phyloP scores from a whole-genome alignment of 1,284 basidiomycete species.

The Boletus smithii region DNA sequence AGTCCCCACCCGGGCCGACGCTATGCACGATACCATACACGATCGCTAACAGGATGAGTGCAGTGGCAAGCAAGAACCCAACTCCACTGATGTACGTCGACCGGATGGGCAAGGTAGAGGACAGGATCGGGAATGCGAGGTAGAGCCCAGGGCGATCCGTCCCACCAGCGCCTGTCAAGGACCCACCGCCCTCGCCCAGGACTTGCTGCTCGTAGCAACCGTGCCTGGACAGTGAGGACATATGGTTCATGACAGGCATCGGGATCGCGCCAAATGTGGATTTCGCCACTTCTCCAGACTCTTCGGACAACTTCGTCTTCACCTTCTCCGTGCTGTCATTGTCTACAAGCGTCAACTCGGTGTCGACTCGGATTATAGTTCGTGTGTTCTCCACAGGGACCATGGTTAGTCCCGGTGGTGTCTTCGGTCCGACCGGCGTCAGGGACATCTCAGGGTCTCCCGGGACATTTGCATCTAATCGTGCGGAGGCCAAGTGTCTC shows the following conservation, averaged over 20 bases:
- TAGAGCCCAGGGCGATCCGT: background rate
- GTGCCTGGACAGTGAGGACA: slow-evolving; percentile 15
- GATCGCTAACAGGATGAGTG: slow-evolving; percentile 15
- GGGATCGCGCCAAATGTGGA: slow-evolving; percentile 8
- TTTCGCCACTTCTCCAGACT: background rate
- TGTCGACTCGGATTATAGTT: background rate
- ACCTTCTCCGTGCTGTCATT: background rate
- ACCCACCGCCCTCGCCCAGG: background rate
- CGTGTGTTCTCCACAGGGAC: too few species aligned
- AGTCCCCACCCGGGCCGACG: too few species aligned
- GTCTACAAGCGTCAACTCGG: slow-evolving; percentile 7
- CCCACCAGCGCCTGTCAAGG: background rate
- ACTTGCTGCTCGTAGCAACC: slow-evolving; percentile 13
- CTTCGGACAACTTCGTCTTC: slow-evolving; percentile 4
- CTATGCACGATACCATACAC: slow-evolving; percentile 13
- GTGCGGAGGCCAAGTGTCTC: slow-evolving; percentile 18
- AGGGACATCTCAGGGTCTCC: background rate
- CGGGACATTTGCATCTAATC: slow-evolving; percentile 17
- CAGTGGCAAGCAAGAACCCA: slow-evolving; percentile 3
- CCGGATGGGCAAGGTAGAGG: slow-evolving; percentile 8
- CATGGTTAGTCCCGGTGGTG: too few species aligned
- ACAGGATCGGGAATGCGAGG: slow-evolving; percentile 10
- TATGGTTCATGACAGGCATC: slow-evolving; percentile 14
- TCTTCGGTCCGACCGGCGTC: too few species aligned
- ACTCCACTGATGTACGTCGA: slow-evolving; percentile 10